Base-by-base conservation (phyloP, 345 rosid species). In the Stellera chamaejasme region DNA sequence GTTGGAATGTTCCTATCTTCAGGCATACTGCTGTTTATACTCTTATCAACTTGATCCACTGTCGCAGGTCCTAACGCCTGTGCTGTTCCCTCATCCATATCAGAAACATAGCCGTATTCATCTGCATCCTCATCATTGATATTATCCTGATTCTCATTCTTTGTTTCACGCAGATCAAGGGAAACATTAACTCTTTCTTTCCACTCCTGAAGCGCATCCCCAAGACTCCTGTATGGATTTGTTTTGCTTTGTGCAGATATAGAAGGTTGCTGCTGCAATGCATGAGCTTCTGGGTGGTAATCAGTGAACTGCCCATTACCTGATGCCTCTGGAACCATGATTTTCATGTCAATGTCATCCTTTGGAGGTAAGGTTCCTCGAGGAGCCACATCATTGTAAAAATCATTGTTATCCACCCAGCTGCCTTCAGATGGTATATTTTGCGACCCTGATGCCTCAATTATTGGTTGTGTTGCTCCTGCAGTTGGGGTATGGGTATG, bases 161-260 rank as follows among this genome's bases (percentile, higher is more conserved):
- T 78, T 60, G 75, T 83, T 14, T 70, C 82, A 25, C 48, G 74
- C 59, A 82, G 81, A 70, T 84, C 96, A 49, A 76, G 64, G 45
- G 89, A 76, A 43, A 89, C 77, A 70, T 62, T 82, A 47, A 79
- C 87, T 78, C 91, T 84, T 68, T 93, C 96, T 65, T 89, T 93
- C 97, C 99, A 93, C 58, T 82, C 86, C 75, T 87, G 79, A 67
- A 86, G 76, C 41, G 97, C 99, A 82, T 84, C 81, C 45, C 97
- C 99, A 50, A 83, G 75, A 51, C 69, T 89, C 65, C 97, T 69
- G 28, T 86, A 89, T 46, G 91, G 96, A 59, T 93, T 93, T 13
- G 80, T 79, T 66, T 70, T 80, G 58, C 67, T 70, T 65, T 77
- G 81, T 63, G 71, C 79, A 65, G 64, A 44, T 45, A 72, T 19